Evolutionary conservation across 169 alveolate genomes (phyloP).

Genomic region (Theileria luwenshuni): DNA sequence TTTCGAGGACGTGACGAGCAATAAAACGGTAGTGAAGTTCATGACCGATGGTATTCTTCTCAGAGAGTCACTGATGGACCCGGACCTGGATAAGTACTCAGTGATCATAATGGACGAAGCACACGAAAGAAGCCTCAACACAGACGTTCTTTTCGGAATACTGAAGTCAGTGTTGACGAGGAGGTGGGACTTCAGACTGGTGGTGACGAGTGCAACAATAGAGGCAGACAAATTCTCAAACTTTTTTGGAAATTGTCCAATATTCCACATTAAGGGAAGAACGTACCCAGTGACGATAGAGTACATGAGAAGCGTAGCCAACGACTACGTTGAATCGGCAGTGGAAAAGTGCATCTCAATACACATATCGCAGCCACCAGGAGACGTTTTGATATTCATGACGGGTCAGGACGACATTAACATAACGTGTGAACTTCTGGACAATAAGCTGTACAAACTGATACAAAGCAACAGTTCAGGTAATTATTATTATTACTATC

Average conservation of each 20-base stretch:
- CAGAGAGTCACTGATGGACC: slow-evolving; percentile 97
- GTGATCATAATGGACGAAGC: slow-evolving; percentile 99
- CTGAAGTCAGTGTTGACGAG: slow-evolving; percentile 92
- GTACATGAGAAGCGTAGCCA: slow-evolving; percentile 90
- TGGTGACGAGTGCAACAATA: slow-evolving; percentile 99
- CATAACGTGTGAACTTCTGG: slow-evolving; percentile 95
- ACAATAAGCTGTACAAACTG: slow-evolving; percentile 85
- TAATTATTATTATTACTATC: too few relatives aligned
- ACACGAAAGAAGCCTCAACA: slow-evolving; percentile 98
- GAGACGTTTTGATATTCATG: slow-evolving; percentile 99
- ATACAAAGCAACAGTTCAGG: slow-evolving; percentile 42
- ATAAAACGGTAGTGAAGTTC: slow-evolving; percentile 93
- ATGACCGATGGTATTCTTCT: slow-evolving; percentile 99
- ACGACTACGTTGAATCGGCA: slow-evolving; percentile 99
- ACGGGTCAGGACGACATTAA: slow-evolving; percentile 99
- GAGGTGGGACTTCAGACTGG: slow-evolving; percentile 95
- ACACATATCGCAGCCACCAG: slow-evolving; percentile 88
- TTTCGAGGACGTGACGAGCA: slow-evolving; percentile 97
- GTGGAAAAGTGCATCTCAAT: slow-evolving; percentile 96
- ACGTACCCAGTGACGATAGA: slow-evolving; percentile 96
- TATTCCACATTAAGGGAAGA: slow-evolving; percentile 98
- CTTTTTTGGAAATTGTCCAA: slow-evolving; percentile 98
- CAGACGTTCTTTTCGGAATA: slow-evolving; percentile 99
- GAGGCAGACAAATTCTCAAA: slow-evolving; percentile 96
- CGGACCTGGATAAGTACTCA: slow-evolving; percentile 95